phyloP scores from a whole-genome alignment of 495 filamentous ascomycete genomes.

The Schizothecium vesticola region DNA sequence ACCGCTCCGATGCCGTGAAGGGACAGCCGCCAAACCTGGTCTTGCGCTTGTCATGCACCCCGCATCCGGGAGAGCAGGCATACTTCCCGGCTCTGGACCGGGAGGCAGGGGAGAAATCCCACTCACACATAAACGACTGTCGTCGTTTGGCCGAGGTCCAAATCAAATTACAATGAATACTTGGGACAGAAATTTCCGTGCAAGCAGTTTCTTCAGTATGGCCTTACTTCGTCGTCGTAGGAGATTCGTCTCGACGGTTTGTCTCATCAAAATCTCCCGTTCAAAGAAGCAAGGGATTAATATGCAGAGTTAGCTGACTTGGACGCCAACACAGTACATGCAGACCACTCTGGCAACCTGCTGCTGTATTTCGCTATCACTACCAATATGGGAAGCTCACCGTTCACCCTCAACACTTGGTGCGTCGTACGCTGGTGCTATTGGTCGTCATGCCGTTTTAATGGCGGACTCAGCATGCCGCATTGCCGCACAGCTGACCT shows the following conservation, averaged over 20 bases:
- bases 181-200: too few species aligned
- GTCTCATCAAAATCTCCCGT: too few species aligned
- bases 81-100: not conserved
- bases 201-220: too few species aligned
- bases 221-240: too few species aligned
- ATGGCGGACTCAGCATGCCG: not conserved
- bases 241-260: too few species aligned
- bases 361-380: not conserved
- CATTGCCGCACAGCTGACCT: not conserved
- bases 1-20: not conserved
- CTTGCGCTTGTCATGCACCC: not conserved
- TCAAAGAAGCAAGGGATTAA: too few species aligned
- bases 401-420: not conserved
- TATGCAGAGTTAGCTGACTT: not conserved
- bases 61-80: not conserved
- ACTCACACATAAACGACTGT: not conserved
- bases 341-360: not conserved
- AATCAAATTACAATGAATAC: too few species aligned
- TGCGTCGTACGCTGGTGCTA: not conserved
- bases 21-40: not conserved
- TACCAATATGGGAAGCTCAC: not conserved
- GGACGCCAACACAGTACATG: not conserved
- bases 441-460: not conserved
- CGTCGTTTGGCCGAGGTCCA: not conserved
- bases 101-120: not conserved